Conservation (phyloP, 2,329 filamentous ascomycete species). For the Ophiocordyceps unilateralis region DNA sequence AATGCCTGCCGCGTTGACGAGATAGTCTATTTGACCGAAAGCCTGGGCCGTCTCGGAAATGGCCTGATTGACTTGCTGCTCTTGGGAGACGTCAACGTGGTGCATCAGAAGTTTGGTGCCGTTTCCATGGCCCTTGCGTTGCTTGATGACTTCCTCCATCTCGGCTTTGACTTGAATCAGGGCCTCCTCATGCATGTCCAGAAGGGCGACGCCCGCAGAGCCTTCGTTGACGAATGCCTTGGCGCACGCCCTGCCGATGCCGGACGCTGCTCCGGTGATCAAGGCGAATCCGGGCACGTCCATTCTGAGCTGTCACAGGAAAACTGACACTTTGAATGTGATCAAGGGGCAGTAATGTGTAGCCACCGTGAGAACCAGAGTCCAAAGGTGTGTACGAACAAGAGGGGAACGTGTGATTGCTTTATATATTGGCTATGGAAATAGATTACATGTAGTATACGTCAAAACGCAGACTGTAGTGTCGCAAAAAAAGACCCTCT, state of each 20-base stretch:
- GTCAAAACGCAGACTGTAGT: too few relatives aligned
- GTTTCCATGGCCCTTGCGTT: neutral
- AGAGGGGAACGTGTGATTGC: too few relatives aligned
- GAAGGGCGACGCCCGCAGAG: constrained; percentile 10
- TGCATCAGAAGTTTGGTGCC: neutral
- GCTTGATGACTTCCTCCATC: constrained; percentile 4
- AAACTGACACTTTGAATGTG: too few relatives aligned
- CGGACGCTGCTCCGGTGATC: constrained; percentile 14
- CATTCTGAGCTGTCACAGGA: constrained; percentile 2
- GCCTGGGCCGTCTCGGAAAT: constrained; percentile 10
- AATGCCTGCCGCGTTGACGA: constrained; percentile 23
- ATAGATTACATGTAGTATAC: too few relatives aligned
- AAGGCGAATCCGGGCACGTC: constrained; percentile 14
- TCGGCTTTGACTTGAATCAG: constrained; percentile 6
- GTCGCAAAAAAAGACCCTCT: too few relatives aligned
- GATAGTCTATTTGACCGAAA: constrained; percentile 22
- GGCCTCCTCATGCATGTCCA: constrained; percentile 9
- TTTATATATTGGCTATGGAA: too few relatives aligned
- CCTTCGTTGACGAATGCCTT: constrained; percentile 11
- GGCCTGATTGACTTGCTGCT: constrained; percentile 1
- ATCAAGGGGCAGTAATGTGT: too few relatives aligned
- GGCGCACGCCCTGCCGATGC: constrained; percentile 14
- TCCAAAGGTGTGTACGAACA: too few relatives aligned
- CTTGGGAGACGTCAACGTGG: neutral
- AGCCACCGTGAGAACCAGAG: too few relatives aligned